Conservation (phyloP, 805 yeast species). For the Komagataella phaffii region DNA sequence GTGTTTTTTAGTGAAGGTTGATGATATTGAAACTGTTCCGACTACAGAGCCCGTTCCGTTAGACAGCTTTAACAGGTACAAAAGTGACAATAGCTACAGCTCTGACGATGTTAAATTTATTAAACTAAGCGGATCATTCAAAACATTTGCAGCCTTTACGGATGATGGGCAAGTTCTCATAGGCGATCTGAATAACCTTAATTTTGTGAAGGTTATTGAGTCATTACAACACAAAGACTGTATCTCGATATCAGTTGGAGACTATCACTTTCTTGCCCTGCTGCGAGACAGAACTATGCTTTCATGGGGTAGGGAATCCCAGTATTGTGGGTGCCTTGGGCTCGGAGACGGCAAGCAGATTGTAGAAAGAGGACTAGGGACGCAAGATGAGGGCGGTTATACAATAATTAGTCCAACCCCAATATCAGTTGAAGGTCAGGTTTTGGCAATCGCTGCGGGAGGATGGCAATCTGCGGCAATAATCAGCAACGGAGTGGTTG, state of each 20-base stretch:
- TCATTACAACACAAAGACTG: conserved; percentile 35
- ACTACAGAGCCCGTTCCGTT: conserved; percentile 10
- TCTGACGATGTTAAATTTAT: conserved; percentile 21
- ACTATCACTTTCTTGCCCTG: conserved; percentile 58
- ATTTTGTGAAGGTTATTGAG: conserved; percentile 14
- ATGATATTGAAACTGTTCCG: conserved; percentile 7
- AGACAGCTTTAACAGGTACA: conserved; percentile 18
- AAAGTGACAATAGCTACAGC: conserved; percentile 10
- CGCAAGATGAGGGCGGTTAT: conserved; percentile 2
- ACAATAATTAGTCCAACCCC: conserved; percentile 23
- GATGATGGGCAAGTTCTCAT: conserved; percentile 31
- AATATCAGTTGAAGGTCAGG: conserved; percentile 25
- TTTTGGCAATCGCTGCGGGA: conserved; percentile 53
- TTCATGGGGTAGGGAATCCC: conserved; percentile 59
- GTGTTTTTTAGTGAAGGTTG: conserved; percentile 21
- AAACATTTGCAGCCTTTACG: conserved; percentile 40
- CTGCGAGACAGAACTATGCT: conserved; percentile 39
- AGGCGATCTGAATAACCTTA: conserved; percentile 17
- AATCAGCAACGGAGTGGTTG: conserved; percentile 11
- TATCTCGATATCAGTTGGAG: conserved; percentile 52
- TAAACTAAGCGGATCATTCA: conserved; percentile 42
- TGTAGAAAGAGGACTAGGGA: conserved; percentile 1
- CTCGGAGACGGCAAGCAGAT: conserved; percentile 24
- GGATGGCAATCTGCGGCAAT: conserved; percentile 78
- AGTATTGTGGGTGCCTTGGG: conserved; percentile 59